These are phyloP conservation scores for Umbelopsis isabellina DNA, from an alignment of 192 early-diverging fungal genomes.

Conservation along the genomic window DNA sequence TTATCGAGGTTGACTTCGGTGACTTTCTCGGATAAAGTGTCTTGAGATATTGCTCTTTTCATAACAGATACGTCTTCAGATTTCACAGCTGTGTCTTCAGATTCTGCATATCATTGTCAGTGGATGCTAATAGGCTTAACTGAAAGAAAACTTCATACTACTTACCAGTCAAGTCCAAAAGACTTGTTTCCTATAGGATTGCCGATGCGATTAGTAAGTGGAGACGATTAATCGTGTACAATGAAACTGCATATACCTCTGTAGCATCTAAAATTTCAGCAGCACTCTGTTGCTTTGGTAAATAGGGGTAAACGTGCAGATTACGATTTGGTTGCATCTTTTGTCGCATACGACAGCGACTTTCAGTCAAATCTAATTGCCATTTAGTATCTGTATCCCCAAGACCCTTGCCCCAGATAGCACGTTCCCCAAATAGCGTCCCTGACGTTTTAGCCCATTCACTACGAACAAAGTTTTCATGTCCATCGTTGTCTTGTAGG, in stretches of 20 bases:
- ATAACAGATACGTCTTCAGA: background rate
- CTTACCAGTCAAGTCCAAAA: background rate
- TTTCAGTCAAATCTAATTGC: slow-evolving; percentile 65
- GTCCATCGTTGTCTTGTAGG: slow-evolving; percentile 60
- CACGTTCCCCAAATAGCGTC: slow-evolving; percentile 60
- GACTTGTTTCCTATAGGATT: slow-evolving; percentile 4
- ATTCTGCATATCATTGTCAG: background rate
- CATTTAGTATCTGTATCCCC: slow-evolving; percentile 37
- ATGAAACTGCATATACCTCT: background rate
- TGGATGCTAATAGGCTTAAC: too few species aligned
- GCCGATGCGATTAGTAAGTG: too few species aligned
- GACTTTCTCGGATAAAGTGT: background rate
- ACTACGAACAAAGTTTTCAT: slow-evolving; percentile 58
- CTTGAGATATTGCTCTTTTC: slow-evolving; percentile 11
- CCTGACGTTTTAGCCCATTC: slow-evolving; percentile 62
- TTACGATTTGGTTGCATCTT: slow-evolving; percentile 52
- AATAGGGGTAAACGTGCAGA: slow-evolving; percentile 35
- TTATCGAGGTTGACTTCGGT: background rate
- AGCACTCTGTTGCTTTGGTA: slow-evolving; percentile 38
- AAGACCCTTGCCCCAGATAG: slow-evolving; percentile 61
- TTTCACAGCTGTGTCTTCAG: background rate
- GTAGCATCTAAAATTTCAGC: slow-evolving; percentile 11
- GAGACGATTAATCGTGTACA: background rate
- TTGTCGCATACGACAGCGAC: slow-evolving; percentile 53
- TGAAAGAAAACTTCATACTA: too few species aligned